Base-by-base conservation (phyloP, 176 grass and related monocot species). In the Aegilops speltoides region DNA sequence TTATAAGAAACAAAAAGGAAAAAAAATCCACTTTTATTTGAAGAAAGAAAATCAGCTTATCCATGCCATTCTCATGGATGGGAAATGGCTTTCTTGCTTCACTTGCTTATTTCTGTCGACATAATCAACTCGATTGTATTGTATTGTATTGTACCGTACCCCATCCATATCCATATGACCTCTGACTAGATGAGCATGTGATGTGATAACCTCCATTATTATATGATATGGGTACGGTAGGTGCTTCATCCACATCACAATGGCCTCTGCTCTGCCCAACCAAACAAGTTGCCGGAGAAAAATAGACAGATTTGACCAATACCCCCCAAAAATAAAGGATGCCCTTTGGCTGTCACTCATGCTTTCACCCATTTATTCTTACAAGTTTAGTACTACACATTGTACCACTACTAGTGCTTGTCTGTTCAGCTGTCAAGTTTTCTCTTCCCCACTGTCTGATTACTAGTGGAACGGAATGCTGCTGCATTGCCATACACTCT, bases 181-280 rank as follows among this genome's bases (percentile, higher is more conserved):
- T 28, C 43, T 52, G 73, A 52, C 73, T 76, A 76, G 43, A 76
- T 31, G 41, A 68, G 26, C 63, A 50, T 43, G 22, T 0, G 11
- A 12, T 80, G 5, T 50, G 4, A 46, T 14, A 8, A 45, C 64
- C 61, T n/a, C 10, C 3, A 73, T 34, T 34, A 3, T 15, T 67
- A 52, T 52, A 17, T 52, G 5, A 7, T 33, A 52, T 2, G 1
- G 64, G 64, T 50, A 54, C 50, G 50, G 15, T 67, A 50, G 79
- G 64, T 81, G 63, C 25, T 48, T 79, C 36, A 26, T 79, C 59
- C 78, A 79, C 78, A 43, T 79, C 78, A 28, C 59, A 17, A 43
- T 66, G 29, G 14, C 40, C 41, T 15, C 40, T 41, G 46, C 46
- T 43, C 64, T 67, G 19, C 3, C 76, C 76, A 59, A 78, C 23